Percentiles rank a stretch among this genome's conserved stretches.
These are phyloP conservation scores for Trifolium fragiferum DNA, from an alignment of 306 rosid species.

Conservation along the genomic window DNA sequence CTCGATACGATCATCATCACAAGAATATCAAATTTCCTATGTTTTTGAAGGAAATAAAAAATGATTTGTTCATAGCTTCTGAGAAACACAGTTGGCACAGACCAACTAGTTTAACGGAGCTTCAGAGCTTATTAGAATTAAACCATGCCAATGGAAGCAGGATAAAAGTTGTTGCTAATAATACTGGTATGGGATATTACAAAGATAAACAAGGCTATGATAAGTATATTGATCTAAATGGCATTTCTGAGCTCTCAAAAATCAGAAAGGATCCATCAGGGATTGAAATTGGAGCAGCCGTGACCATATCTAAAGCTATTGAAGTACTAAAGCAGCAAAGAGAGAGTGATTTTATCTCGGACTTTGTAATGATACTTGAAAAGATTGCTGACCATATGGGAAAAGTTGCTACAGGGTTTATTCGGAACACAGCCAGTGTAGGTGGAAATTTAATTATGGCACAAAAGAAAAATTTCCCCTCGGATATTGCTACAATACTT, in stretches of 20 bases:
- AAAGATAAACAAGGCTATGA: conserved; percentile 61
- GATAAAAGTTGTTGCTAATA: conserved; percentile 62
- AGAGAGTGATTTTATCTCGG: conserved; percentile 41
- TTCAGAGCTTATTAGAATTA: conserved; percentile 38
- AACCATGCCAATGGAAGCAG: conserved; percentile 29
- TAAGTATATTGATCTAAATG: conserved; percentile 59
- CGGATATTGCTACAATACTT: conserved; percentile 75
- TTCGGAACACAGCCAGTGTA: conserved; percentile 72
- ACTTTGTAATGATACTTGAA: conserved; percentile 50
- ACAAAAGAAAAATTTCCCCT: conserved; percentile 75
- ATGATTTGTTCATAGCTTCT: conserved; percentile 40
- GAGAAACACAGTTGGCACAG: conserved; percentile 43
- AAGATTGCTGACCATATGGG: conserved; percentile 68
- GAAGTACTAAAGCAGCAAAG: conserved; percentile 54
- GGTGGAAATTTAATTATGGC: conserved; percentile 93
- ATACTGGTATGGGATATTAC: conserved; percentile 78
- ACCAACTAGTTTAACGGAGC: conserved; percentile 37
- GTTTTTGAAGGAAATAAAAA: conserved; percentile 64
- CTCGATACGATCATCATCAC: conserved; percentile 47
- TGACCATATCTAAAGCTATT: conserved; percentile 68
- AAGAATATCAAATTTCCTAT: conserved; percentile 60
- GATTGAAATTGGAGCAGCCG: conserved; percentile 71
- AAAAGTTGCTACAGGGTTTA: conserved; percentile 67
- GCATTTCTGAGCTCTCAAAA: conserved; percentile 62
- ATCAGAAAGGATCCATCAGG: conserved; percentile 60